phyloP scores from a whole-genome alignment of 2,329 filamentous ascomycete species.

The Pseudocercospora fijiensis region DNA sequence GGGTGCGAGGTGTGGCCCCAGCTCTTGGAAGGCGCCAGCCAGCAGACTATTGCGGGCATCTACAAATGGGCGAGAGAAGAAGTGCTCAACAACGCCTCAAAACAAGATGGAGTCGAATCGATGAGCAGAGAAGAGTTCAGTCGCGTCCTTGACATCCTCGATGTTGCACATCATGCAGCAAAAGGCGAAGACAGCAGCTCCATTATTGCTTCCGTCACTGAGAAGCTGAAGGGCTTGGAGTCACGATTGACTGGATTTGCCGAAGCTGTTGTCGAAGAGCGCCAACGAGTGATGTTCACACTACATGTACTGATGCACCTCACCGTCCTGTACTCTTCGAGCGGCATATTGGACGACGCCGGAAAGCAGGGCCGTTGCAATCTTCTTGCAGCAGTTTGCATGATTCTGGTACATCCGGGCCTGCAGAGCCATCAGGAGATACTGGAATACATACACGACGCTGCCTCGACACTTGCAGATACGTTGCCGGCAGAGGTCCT shows the following conservation, averaged over 20 bases:
- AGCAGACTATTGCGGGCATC: conserved; percentile 28
- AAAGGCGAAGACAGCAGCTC: conserved; percentile 19
- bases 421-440: conserved; percentile 40
- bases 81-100: conserved; percentile 29
- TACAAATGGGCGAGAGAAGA: conserved; percentile 38
- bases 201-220: conserved; percentile 26
- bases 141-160: conserved; percentile 32
- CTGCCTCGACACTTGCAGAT: conserved; percentile 45
- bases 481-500: conserved; percentile 43
- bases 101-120: conserved; percentile 5
- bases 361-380: conserved; percentile 25
- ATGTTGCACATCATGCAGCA: conserved; percentile 28
- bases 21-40: conserved; percentile 42
- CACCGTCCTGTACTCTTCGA: conserved; percentile 39
- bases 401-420: conserved; percentile 41
- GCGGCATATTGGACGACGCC: conserved; percentile 30
- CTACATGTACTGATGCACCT: conserved; percentile 43
- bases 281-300: conserved; percentile 8
- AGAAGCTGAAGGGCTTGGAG: conserved; percentile 30
- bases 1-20: conserved; percentile 47
- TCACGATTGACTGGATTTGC: conserved; percentile 4
- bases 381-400: conserved; percentile 38
- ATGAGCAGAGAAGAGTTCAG: conserved; percentile 13
- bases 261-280: conserved; percentile 6
- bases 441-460: conserved; percentile 47